Base-by-base conservation (phyloP, 2,329 filamentous ascomycete genomes). In the Ophiostoma tasmaniense region DNA sequence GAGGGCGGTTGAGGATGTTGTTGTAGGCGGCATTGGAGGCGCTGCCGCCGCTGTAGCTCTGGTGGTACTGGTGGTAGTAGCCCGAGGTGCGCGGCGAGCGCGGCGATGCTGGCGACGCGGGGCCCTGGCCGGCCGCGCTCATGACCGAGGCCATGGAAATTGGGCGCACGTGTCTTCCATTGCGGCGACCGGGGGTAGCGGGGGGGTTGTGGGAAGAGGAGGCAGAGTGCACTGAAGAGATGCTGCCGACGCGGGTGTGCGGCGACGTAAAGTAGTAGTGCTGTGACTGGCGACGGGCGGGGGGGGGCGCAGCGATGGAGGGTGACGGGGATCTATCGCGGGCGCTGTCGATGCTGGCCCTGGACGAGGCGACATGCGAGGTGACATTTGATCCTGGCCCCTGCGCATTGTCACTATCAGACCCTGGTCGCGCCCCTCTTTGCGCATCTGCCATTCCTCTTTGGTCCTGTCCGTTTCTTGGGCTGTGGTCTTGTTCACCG, bases 351-450 rank as follows among this genome's bases (percentile, higher is more conserved):
- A 22, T 25, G 22, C 35, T 52, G 28, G 33, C 65, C 30, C 14
- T 25, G 25, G 37, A 22, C 33, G 66, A 13, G n/a, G 50, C 11
- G 33, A 13, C 28, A 28, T 25, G 5, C n/a, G 33, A 42, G 62
- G 42, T 65, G 64, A 35, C 30, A 28, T 13, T 37, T 45, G 67
- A 64, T 39, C 39, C 64, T 45, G 25, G 64, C 11, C 37, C 39
- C 64, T 66, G 22, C 30, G 33, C 59, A 33, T 62, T 11, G 10
- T 22, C 35, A 30, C 22, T 35, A 52, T 35, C 64, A 33, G 37
- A 66, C 39, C 67, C 67, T 61, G 65, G 67, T 68, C 67, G 67
- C 25, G 64, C 67, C 62, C 62, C 67, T 66, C 67, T 65, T 59
- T 62, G 64, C 55, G 42, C 52, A 45, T 66, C 17, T n/a, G 61